Evolutionary conservation across 192 early-diverging fungal genomes (phyloP).

Genomic region (Piromyces sp.): DNA sequence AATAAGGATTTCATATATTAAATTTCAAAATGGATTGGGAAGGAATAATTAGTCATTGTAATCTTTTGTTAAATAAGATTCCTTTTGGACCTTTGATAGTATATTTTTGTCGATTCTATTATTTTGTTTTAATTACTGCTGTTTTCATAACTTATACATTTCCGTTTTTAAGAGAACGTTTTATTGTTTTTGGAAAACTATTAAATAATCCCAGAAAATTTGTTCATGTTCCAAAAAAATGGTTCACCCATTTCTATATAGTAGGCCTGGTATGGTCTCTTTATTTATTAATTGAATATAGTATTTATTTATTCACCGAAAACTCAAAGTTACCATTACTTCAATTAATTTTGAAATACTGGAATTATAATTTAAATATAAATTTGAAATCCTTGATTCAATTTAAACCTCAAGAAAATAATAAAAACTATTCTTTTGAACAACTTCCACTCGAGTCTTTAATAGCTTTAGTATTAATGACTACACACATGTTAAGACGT

Average conservation of each 20-base stretch:
- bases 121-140: background rate
- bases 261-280: background rate
- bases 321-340: background rate
- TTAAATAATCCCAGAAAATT: background rate
- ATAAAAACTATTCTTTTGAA: background rate
- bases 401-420: background rate
- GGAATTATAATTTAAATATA: background rate
- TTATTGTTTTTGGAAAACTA: background rate
- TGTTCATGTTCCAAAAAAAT: constrained; percentile 1
- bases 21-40: background rate
- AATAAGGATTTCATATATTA: too few relatives aligned
- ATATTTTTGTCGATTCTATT: background rate
- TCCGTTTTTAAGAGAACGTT: background rate
- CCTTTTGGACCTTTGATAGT: background rate
- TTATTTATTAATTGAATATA: background rate
- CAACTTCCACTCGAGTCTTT: background rate
- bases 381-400: background rate
- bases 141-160: background rate
- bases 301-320: background rate
- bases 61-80: background rate
- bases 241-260: constrained; percentile 5
- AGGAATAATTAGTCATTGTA: background rate
- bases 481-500: background rate
- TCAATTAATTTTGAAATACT: background rate
- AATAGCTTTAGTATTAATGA: background rate